Conservation (phyloP, 1,284 basidiomycete species). For the Melampsora abietis-canadensis region DNA sequence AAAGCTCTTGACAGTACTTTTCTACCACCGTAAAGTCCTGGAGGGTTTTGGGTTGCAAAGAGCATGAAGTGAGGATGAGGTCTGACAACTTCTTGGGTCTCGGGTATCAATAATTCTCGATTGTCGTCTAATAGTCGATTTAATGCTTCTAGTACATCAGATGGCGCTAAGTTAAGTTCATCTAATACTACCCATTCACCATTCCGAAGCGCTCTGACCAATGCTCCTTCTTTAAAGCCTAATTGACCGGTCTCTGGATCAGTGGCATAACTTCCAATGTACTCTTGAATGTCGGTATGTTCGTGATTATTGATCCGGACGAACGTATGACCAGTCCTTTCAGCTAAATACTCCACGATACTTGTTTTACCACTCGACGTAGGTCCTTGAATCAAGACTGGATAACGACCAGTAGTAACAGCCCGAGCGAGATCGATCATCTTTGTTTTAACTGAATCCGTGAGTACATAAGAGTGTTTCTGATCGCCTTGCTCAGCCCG, state of each 20-base stretch:
- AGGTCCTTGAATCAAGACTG: constrained; percentile 94
- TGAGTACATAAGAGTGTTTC: constrained; percentile 80
- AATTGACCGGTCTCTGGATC: constrained; percentile 88
- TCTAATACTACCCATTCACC: constrained; percentile 99
- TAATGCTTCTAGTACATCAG: constrained; percentile 94
- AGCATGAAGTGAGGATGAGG: constrained; percentile 97
- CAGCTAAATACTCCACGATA: constrained; percentile 91
- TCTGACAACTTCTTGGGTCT: constrained; percentile 88
- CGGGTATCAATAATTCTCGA: constrained; percentile 89
- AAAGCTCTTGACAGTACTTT: constrained; percentile 95
- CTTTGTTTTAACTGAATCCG: constrained; percentile 93
- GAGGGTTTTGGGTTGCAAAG: constrained; percentile 97
- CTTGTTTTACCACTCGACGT: constrained; percentile 98
- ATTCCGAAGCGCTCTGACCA: constrained; percentile 83
- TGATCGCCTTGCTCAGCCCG: constrained; percentile 59
- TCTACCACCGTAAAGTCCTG: constrained; percentile 92
- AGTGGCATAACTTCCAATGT: constrained; percentile 93
- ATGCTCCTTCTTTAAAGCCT: constrained; percentile 86
- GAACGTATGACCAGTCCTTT: constrained; percentile 88
- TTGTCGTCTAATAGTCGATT: constrained; percentile 97
- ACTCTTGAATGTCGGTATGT: constrained; percentile 97
- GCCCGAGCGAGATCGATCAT: constrained; percentile 88
- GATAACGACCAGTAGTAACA: constrained; percentile 81
- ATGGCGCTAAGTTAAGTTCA: constrained; percentile 94
- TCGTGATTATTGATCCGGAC: constrained; percentile 99